Evolutionary conservation across 352 stramenopile species (phyloP), one percentile per base, ranked within the genome.

Genomic region (Phytophthora lateralis): DNA sequence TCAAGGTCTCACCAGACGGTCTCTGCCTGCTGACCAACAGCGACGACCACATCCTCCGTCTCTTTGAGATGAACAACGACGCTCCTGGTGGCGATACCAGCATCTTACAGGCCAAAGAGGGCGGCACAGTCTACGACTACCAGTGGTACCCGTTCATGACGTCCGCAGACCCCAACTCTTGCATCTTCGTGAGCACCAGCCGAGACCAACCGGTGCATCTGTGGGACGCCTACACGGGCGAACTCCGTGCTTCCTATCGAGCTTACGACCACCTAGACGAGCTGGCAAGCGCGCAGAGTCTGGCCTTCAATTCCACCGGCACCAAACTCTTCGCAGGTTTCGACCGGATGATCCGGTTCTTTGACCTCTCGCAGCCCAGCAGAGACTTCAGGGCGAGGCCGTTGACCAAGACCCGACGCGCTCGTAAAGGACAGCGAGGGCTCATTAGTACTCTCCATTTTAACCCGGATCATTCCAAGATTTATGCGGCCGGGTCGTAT

Each of bases 221-320:
- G 68, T 98, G 90, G 90, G 90, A 97, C 64, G 91, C 91, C 30
- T 97, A 93, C 66, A 97, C 73, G 0, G 91, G 91, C 10, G 63
- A 61, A 17, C 69, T 97, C 4, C 85, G 91, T 24, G 88, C 85
- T 14, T 90, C 82, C 34, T 97, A 96, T 66, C 70, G 80, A 47
- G 78, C 77, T 20, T 94, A 86, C 60, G 85, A 97, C 64, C 85
- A 96, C 56, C 52, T 96, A 58, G 90, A 97, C 62, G 90, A 97
- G 63, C 75, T 96, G 30, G 74, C 82, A 10, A 70, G 86, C 12
- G 87, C 88, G 18, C 80, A 89, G 15, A 89, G 84, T 42, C 58
- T 97, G 18, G 71, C 78, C 2, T 97, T 97, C 66, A 94, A 91
- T 60, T 58, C 82, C 6, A 82, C 62, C 2, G 91, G 86, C 38